Evolutionary conservation across 2,329 filamentous ascomycete species (phyloP), one percentile per base, ranked within the genome.

Genomic region (Zarea fungicola): DNA sequence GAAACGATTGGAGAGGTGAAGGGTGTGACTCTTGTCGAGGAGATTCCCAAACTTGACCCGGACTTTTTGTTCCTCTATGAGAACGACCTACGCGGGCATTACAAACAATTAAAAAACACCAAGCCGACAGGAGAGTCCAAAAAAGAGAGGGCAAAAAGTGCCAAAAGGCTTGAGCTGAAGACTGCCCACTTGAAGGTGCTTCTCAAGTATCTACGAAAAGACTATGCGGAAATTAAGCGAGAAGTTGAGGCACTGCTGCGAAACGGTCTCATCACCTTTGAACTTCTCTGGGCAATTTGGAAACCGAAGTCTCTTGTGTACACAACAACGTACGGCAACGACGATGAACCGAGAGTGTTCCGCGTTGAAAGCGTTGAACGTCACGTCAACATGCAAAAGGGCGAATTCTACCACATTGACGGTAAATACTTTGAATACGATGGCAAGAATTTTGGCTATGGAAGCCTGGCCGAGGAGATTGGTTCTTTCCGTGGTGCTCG

Each of bases 401-500:
- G 87, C 4, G 78, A 84, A 16, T 92, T 80, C 68, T 95, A 91
- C 66, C 79, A 75, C 55, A 75, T 96, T 13, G 85, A 92, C 56
- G 89, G 85, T 19, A 77, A 75, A 63, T 95, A 93, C 57, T 77
- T 96, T 22, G 89, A 95, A 60, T 95, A 89, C 53, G 89, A 96
- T 57, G 91, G 90, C 50, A 95, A 95, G 62, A 76, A 79, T 6
- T 95, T 91, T 61, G 90, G 89, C 3, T 84, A 85, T 58, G 87
- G 87, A 14, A 81, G 74, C 42, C 80, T 89, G 60, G 73, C 80
- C 10, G 78, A 83, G 31, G 82, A 90, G 43, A 81, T 96, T 11
- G 68, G 77, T 6, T 74, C 80, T 3, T 96, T 96, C 73, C 86
- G 87, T 51, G 90, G 90, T 0, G 81, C 86, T 13, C 80, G 84